Base-by-base conservation (phyloP, 192 early-diverging fungal species). In the Radiomyces spectabilis region DNA sequence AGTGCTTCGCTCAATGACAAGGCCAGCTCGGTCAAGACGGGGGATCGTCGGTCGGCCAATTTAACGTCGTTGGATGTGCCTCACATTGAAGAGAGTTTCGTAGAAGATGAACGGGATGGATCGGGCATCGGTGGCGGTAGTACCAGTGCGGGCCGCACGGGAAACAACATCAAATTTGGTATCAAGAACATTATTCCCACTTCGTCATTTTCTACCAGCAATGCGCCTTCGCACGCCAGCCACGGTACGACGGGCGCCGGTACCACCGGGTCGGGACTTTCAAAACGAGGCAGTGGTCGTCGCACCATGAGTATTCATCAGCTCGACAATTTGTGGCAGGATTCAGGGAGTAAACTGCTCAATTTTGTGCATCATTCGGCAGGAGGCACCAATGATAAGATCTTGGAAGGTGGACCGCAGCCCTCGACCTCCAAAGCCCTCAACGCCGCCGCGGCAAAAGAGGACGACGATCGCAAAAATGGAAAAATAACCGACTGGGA, bases 271-370 rank as follows among this genome's bases (percentile, higher is more conserved):
- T 44, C 42, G 27, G 19, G 42, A 19, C 42, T 21, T 18, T 25
- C 27, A 8, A 22, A 31, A 39, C 38, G 52, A 6, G 35, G 37
- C 39, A 54, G 34, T 15, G 55, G 55, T 3, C 44, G 55, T 7
- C 42, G 60, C 8, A 55, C 60, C 16, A 41, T 62, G 1, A 62
- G 60, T 37, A 62, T 62, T 47, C 60, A 62, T 8, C 60, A 62
- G 22, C 15, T 62, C n/a, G 60, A 62, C 46, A 34, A 42, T 5
- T 16, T 62, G 13, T 55, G 42, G 41, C 60, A 62, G 30, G 60
- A 62, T 16, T 62, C 60, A 12, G 52, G 60, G 0, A 48, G 33
- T 10, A 62, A 62, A 40, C 32, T 62, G 16, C 18, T 62, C 5
- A 62, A 62, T 34, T 48, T 62, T 31, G 60, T 62, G 2, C 60